These are phyloP conservation scores for Pestalotiopsis sp. DNA, from an alignment of 2,329 filamentous ascomycete species.

Conservation along the genomic window DNA sequence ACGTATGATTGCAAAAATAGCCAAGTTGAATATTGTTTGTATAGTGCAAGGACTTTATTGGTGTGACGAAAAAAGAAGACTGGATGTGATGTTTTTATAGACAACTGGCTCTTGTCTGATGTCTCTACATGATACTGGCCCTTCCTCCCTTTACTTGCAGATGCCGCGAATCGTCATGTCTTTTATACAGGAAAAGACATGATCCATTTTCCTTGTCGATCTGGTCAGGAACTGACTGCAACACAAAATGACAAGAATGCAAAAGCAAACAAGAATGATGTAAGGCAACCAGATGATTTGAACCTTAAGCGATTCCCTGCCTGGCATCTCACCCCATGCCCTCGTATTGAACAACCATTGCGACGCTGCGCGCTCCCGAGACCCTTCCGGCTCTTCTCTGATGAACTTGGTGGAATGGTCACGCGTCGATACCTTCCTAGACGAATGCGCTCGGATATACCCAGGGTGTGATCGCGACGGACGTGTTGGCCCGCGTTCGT, in stretches of 20 bases:
- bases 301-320: not conserved
- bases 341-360: not conserved
- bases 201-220: not conserved
- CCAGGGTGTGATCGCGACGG: not conserved
- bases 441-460: not conserved
- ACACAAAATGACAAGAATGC: not conserved
- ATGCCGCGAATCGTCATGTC: not conserved
- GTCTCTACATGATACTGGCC: not conserved
- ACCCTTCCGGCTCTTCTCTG: not conserved
- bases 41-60: not conserved
- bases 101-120: not conserved
- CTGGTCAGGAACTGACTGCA: not conserved
- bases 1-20: not conserved
- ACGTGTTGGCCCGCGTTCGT: not conserved
- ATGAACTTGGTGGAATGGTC: not conserved
- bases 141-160: not conserved
- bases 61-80: not conserved
- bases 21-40: not conserved
- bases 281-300: not conserved
- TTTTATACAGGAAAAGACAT: not conserved
- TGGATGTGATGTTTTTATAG: not conserved
- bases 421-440: conserved; percentile 5
- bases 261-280: not conserved
- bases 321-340: not conserved
- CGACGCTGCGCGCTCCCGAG: conserved; percentile 2